These are phyloP conservation scores for Lithohypha guttulata DNA, from an alignment of 2,329 filamentous ascomycete genomes.

Conservation along the genomic window DNA sequence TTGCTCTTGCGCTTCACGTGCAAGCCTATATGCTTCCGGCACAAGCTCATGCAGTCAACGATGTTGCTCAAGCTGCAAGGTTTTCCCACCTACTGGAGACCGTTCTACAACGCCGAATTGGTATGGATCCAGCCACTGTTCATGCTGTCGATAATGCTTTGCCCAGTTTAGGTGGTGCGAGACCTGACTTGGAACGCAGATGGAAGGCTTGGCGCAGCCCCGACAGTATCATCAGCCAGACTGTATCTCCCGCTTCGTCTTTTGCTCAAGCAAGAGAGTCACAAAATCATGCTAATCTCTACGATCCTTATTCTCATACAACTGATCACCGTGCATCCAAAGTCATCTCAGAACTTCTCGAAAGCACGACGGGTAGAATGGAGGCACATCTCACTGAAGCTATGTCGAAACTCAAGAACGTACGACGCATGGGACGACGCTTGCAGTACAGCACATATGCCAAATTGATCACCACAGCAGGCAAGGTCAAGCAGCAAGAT, in stretches of 20 bases:
- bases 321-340: conserved; percentile 92
- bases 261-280: conserved; percentile 61
- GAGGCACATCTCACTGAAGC: conserved; percentile 69
- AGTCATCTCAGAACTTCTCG: conserved; percentile 78
- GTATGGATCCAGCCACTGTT: conserved; percentile 46
- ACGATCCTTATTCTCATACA: conserved; percentile 79
- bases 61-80: conserved; percentile 48
- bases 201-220: conserved; percentile 46
- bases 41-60: conserved; percentile 32
- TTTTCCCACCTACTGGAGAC: conserved; percentile 53
- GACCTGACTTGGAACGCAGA: conserved; percentile 38
- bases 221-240: conserved; percentile 28
- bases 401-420: conserved; percentile 75
- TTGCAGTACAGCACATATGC: conserved; percentile 94
- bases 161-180: conserved; percentile 38
- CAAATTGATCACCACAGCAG: conserved; percentile 83
- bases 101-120: conserved; percentile 41
- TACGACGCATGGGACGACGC: conserved; percentile 81
- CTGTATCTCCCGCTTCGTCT: conserved; percentile 31
- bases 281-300: conserved; percentile 27
- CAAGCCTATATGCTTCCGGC: conserved; percentile 41
- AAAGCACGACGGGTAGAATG: conserved; percentile 64
- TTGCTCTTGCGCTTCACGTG: conserved; percentile 51
- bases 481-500: conserved; percentile 71
- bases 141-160: conserved; percentile 49